A percentile compares a stretch with the other conserved stretches of the same genome.
These are phyloP conservation scores for Zygosaccharomyces kombuchaensis DNA, from an alignment of 805 yeast genomes.

Conservation along the genomic window DNA sequence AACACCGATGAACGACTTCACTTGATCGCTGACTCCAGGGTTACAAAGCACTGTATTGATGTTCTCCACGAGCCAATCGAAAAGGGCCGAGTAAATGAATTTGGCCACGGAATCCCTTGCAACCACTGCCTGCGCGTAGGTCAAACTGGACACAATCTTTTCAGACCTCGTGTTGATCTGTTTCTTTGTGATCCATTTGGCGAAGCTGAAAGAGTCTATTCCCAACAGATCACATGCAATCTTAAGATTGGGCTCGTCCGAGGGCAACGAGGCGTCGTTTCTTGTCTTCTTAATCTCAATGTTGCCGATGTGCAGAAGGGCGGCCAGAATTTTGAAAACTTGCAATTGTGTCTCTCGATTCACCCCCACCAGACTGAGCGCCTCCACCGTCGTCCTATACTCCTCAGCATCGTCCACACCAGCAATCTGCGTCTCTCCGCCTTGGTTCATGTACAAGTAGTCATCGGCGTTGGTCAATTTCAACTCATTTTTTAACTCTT, in stretches of 20 bases:
- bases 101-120: constrained; percentile 96
- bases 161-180: constrained; percentile 92
- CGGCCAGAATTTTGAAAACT: constrained; percentile 79
- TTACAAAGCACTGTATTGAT: constrained; percentile 80
- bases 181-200: constrained; percentile 90
- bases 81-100: constrained; percentile 83
- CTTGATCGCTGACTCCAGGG: constrained; percentile 53
- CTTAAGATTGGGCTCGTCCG: constrained; percentile 81
- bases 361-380: constrained; percentile 77
- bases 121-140: constrained; percentile 78
- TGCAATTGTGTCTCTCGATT: constrained; percentile 52
- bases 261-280: constrained; percentile 71
- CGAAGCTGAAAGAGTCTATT: constrained; percentile 64
- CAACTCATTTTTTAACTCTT: constrained; percentile 49
- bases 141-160: constrained; percentile 80
- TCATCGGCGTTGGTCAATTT: constrained; percentile 63
- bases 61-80: constrained; percentile 89
- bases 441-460: constrained; percentile 83
- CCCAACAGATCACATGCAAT: constrained; percentile 85
- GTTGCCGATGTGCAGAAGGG: constrained; percentile 88
- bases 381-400: constrained; percentile 67
- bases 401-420: constrained; percentile 82
- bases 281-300: constrained; percentile 82
- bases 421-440: constrained; percentile 65
- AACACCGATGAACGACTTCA: constrained; percentile 84